These are phyloP conservation scores for Psilocybe cubensis DNA, from an alignment of 768 basidiomycete species.

Conservation along the genomic window DNA sequence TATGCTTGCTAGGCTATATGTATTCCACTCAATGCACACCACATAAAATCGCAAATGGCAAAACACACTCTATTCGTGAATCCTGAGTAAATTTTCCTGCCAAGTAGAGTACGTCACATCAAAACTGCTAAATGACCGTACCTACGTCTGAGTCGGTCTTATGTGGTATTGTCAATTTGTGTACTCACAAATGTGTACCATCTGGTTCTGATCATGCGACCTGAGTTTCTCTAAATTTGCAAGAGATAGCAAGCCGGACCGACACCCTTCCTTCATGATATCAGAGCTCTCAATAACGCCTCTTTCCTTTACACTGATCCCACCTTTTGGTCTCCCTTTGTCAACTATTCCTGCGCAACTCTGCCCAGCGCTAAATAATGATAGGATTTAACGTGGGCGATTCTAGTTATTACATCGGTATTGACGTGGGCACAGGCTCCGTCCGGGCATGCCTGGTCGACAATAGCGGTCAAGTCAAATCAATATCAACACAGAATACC, in stretches of 20 bases:
- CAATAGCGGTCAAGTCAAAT: slow-evolving; percentile 66
- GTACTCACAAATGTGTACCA: too few species aligned
- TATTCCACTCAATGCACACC: slow-evolving; percentile 34
- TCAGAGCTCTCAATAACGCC: neutral
- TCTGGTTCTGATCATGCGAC: slow-evolving; percentile 3
- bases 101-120: neutral
- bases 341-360: neutral
- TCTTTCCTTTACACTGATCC: neutral
- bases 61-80: slow-evolving; percentile 18
- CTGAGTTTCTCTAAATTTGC: neutral
- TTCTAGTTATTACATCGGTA: slow-evolving; percentile 68
- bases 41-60: slow-evolving; percentile 34
- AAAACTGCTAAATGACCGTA: neutral
- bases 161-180: too few species aligned
- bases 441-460: slow-evolving; percentile 85
- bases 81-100: slow-evolving; percentile 5
- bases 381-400: too few species aligned
- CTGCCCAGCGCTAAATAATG: too few species aligned
- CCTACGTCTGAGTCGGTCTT: neutral
- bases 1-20: slow-evolving; percentile 40
- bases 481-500: slow-evolving; percentile 83
- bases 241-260: neutral
- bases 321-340: neutral
- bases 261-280: neutral
- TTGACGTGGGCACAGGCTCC: slow-evolving; percentile 94